Percentiles rank a stretch among this genome's conserved stretches.
These are phyloP conservation scores for Colletotrichum cuscutae DNA, from an alignment of 2,329 filamentous ascomycete species.

Conservation along the genomic window DNA sequence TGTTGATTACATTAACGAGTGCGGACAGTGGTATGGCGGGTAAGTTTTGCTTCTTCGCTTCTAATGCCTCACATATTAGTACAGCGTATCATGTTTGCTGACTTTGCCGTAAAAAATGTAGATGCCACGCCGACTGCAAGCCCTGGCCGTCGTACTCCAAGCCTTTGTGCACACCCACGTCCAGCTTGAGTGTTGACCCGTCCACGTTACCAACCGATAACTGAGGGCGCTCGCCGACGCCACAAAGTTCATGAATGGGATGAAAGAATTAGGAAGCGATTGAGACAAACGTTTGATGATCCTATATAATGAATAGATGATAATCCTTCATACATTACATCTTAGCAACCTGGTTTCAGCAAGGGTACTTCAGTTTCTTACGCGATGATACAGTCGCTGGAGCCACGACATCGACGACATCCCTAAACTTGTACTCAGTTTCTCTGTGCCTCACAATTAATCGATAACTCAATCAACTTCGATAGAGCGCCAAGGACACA, in stretches of 20 bases:
- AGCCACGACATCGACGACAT: neutral
- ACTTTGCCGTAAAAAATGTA: neutral
- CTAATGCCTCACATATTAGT: neutral
- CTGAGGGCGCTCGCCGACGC: neutral
- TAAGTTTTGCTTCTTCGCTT: slow-evolving; percentile 19
- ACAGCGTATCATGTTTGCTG: slow-evolving; percentile 31
- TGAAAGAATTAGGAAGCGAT: neutral
- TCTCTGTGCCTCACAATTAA: neutral
- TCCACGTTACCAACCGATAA: neutral
- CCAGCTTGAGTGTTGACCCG: neutral
- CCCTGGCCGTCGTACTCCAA: slow-evolving; percentile 35
- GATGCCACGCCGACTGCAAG: slow-evolving; percentile 30
- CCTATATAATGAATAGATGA: neutral
- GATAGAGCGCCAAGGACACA: too few relatives aligned
- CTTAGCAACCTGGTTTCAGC: neutral
- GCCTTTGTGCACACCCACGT: slow-evolving; percentile 33
- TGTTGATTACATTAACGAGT: slow-evolving; percentile 35
- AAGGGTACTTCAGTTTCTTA: neutral
- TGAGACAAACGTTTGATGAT: neutral
- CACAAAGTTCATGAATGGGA: neutral
- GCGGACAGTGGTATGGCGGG: slow-evolving; percentile 38
- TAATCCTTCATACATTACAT: neutral
- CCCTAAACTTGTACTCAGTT: neutral
- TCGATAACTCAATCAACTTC: neutral
- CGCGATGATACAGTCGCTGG: neutral